These are phyloP conservation scores for Candida ortonii DNA, from an alignment of 805 yeast genomes.

Conservation along the genomic window DNA sequence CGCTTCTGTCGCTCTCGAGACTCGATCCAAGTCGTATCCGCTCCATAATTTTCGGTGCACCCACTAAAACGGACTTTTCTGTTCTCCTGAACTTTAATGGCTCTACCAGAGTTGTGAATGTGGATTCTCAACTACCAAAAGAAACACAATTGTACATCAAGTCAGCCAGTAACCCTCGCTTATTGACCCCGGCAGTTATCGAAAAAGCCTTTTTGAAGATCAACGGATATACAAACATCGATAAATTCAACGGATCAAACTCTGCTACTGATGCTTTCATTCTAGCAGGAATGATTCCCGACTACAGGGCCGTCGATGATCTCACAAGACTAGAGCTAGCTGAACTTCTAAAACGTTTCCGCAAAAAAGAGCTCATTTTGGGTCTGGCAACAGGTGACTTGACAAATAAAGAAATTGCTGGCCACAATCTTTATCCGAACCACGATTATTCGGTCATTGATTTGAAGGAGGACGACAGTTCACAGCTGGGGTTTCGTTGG, in stretches of 20 bases:
- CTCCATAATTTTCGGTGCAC: constrained; percentile 28
- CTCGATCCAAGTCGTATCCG: constrained; percentile 23
- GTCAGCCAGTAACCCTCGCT: constrained; percentile 32
- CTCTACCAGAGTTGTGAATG: constrained; percentile 40
- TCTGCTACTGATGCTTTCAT: constrained; percentile 66
- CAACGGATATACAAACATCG: constrained; percentile 42
- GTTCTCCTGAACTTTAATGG: constrained; percentile 55
- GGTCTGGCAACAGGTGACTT: constrained; percentile 68
- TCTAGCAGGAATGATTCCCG: constrained; percentile 75
- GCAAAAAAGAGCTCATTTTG: constrained; percentile 40
- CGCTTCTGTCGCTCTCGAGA: constrained; percentile 51
- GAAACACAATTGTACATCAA: constrained; percentile 30
- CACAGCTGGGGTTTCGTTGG: constrained; percentile 21
- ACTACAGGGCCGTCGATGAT: constrained; percentile 38
- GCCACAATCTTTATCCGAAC: constrained; percentile 43
- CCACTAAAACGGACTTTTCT: constrained; percentile 26
- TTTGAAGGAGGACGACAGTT: constrained; percentile 24
- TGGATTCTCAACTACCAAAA: constrained; percentile 44
- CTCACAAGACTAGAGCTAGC: constrained; percentile 33
- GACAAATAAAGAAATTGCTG: constrained; percentile 33
- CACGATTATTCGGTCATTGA: constrained; percentile 71
- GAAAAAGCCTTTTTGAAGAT: constrained; percentile 74
- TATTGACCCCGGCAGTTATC: constrained; percentile 67
- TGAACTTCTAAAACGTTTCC: constrained; percentile 31
- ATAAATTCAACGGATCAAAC: constrained; percentile 70